phyloP scores from a whole-genome alignment of 2,329 filamentous ascomycete genomes.

The Alternaria brassicicola region DNA sequence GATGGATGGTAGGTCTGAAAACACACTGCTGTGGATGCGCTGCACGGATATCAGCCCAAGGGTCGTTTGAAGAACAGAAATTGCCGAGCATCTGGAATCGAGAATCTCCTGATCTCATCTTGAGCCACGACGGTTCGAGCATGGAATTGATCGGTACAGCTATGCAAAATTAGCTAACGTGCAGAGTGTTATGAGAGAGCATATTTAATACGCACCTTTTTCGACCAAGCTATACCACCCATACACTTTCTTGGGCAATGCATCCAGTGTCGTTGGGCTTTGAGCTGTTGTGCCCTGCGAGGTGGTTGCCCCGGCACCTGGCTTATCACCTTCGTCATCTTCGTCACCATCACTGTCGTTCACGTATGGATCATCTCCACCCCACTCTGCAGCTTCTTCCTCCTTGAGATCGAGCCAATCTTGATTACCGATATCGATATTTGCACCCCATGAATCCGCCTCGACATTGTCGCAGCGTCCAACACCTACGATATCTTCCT shows the following conservation, averaged over 20 bases:
- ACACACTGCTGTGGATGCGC: background rate
- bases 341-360: background rate
- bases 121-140: background rate
- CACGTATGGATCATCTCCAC: background rate
- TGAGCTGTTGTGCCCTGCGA: background rate
- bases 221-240: conserved; percentile 2
- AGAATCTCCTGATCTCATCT: conserved; percentile 1
- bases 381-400: background rate
- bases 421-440: conserved; percentile 3
- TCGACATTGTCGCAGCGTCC: conserved; percentile 1
- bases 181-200: background rate
- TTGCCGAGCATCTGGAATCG: conserved; percentile 4
- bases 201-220: background rate
- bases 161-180: background rate
- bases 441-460: conserved; percentile 3
- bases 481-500: background rate
- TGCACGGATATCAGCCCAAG: background rate
- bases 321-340: background rate
- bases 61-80: background rate
- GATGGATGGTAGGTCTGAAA: background rate
- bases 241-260: background rate
- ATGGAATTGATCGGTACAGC: conserved; percentile 1
- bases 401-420: conserved; percentile 7
- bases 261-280: background rate
- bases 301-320: background rate